These are phyloP conservation scores for Gracilaria vermiculophylla DNA, from an alignment of 23 red algal genomes.

Conservation along the genomic window DNA sequence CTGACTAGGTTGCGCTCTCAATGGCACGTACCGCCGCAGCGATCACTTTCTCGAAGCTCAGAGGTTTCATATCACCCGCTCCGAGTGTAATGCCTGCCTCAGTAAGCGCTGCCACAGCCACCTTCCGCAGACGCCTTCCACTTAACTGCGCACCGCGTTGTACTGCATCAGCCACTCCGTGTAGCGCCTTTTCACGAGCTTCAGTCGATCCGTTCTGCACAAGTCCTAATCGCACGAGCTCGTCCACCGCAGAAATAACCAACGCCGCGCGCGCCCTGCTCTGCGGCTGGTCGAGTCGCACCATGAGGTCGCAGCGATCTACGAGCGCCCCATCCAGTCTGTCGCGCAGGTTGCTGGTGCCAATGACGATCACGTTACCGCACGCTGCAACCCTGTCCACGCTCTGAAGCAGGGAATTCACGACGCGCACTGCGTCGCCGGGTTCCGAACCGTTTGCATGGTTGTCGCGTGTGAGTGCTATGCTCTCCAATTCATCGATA, in stretches of 20 bases:
- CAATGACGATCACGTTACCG: constrained; percentile 56
- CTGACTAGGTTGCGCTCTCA: not conserved
- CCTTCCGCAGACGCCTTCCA: not conserved
- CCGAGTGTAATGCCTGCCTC: not conserved
- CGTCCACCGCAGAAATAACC: constrained; percentile 6
- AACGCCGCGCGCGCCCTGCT: not conserved
- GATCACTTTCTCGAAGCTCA: not conserved
- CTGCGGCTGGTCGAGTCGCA: constrained; percentile 22
- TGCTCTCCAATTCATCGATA: constrained; percentile 74
- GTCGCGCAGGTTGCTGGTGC: constrained; percentile 58
- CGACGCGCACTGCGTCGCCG: constrained; percentile 70
- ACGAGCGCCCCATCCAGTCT: constrained; percentile 60
- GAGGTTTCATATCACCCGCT: not conserved
- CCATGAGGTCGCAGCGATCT: constrained; percentile 63
- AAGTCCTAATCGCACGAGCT: not conserved
- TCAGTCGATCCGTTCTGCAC: not conserved
- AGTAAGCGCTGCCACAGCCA: not conserved
- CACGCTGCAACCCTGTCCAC: constrained; percentile 30
- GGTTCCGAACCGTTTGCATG: constrained; percentile 42
- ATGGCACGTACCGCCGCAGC: not conserved
- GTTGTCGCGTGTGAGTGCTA: constrained; percentile 11
- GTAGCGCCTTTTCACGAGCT: not conserved
- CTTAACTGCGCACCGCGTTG: not conserved
- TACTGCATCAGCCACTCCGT: not conserved
- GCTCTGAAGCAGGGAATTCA: constrained; percentile 71